Percentiles rank a stretch among this genome's conserved stretches.
phyloP scores from a whole-genome alignment of 2,329 filamentous ascomycete genomes.

The Akanthomyces uredinophilus region DNA sequence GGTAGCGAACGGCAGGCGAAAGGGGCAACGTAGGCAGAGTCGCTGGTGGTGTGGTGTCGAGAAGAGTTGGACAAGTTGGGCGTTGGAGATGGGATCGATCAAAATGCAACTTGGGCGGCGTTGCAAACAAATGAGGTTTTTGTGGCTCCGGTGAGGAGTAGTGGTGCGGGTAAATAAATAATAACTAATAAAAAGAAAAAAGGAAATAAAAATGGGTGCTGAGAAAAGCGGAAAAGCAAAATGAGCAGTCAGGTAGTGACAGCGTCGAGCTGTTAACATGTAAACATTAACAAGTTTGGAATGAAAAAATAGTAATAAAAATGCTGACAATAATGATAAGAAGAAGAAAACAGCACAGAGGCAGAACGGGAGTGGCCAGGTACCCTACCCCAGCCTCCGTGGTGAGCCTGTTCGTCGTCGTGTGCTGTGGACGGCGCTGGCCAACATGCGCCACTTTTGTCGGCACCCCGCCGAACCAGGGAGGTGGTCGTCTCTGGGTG shows the following conservation, averaged over 20 bases:
- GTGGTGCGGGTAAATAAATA: background rate
- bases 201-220: background rate
- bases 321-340: no score
- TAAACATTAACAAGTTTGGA: no score
- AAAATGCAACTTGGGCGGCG: background rate
- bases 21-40: background rate
- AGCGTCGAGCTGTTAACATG: no score
- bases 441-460: background rate
- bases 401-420: no score
- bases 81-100: constrained; percentile 7
- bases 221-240: background rate
- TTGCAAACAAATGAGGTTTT: background rate
- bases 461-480: background rate
- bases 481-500: background rate
- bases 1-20: background rate
- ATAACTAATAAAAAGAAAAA: background rate
- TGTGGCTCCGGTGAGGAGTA: background rate
- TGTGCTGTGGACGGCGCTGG: background rate
- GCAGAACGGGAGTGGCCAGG: no score
- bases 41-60: background rate
- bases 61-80: background rate
- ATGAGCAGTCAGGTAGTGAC: no score
- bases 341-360: no score
- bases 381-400: no score
- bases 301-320: no score